Conservation (phyloP, 2,329 filamentous ascomycete species). For the Teratosphaeriaceae sp. region DNA sequence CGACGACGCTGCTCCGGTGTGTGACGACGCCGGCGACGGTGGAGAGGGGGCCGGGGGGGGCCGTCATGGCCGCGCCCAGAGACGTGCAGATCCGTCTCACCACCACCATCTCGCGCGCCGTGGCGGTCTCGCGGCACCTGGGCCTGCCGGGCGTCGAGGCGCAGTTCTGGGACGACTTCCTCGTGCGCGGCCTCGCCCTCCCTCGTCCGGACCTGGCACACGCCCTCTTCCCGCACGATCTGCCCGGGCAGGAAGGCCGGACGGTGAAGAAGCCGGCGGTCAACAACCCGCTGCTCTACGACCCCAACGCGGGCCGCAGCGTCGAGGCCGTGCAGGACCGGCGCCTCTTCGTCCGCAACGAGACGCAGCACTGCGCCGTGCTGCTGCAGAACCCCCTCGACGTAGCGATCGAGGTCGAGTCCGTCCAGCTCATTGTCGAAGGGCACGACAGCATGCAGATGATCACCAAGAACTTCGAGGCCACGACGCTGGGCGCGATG, state of each 20-base stretch:
- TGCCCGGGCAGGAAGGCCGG: not conserved
- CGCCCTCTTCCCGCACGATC: conserved; percentile 15
- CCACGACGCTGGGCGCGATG: conserved; percentile 69
- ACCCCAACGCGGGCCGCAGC: conserved; percentile 70
- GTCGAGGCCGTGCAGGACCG: conserved; percentile 45
- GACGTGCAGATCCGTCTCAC: conserved; percentile 84
- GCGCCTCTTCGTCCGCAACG: conserved; percentile 67
- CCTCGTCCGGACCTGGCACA: conserved; percentile 35
- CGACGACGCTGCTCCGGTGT: conserved; percentile 73
- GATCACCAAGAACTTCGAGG: conserved; percentile 51
- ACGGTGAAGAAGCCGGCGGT: conserved; percentile 8
- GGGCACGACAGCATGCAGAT: conserved; percentile 56
- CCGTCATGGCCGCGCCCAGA: conserved; percentile 21
- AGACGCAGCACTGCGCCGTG: conserved; percentile 69
- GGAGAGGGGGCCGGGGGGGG: conserved; percentile 12
- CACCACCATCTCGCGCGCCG: conserved; percentile 79
- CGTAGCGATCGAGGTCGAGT: conserved; percentile 84
- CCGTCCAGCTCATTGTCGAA: conserved; percentile 65
- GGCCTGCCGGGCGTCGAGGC: conserved; percentile 65
- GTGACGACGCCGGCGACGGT: conserved; percentile 54
- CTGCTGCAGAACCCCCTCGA: conserved; percentile 93
- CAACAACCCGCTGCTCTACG: conserved; percentile 85
- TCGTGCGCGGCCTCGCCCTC: conserved; percentile 70
- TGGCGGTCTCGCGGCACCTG: conserved; percentile 67
- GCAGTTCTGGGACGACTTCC: conserved; percentile 95